Base-by-base conservation (phyloP, 2,329 filamentous ascomycete genomes). In the Talaromyces sp. region DNA sequence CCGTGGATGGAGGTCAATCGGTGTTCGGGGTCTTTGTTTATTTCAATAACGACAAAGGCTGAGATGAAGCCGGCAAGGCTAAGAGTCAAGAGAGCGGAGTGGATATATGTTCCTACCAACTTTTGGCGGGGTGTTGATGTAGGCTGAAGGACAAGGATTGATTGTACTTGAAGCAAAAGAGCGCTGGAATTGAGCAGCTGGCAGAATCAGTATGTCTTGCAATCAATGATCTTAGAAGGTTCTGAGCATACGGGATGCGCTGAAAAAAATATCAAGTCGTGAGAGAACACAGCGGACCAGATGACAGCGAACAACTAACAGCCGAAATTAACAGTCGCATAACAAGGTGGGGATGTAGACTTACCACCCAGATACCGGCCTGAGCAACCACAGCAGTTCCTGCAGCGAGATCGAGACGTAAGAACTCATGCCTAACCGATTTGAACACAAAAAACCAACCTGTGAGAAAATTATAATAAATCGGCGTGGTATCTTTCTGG, bases 311-410 rank as follows among this genome's bases (percentile, higher is more conserved):
- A 82, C 68, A 97, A 86, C 85, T 87, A 67, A 54, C 35, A 11
- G 35, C 66, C 72, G 67, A 66, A 15, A 15, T 35, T 54, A 54
- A 17, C 3, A 17, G 25, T 56, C 50, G 37, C 61, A 19, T 52
- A 25, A 64, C 57, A 33, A 49, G 19, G 25, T 41, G 9, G 27
- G 27, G 41, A 37, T 43, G 33, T 56, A 17, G 65, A 73, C 83
- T 73, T 74, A 87, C 84, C 68, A 97, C 86, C 79, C 92, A 81
- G 63, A 89, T 86, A 64, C 92, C 94, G 50, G 86, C 84, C 79
- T 97, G 93, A 47, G 92, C 91, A 67, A 97, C 79, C 67, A 89
- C 84, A 64, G 87, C 94, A 17, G 93, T 96, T 68, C 92, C 93
- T 95, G 72, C 67, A 61, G 61, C 27, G 43, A 54, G 43, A 62